These are phyloP conservation scores for Cladophialophora chaetospira DNA, from an alignment of 2,329 filamentous ascomycete species.

Conservation along the genomic window DNA sequence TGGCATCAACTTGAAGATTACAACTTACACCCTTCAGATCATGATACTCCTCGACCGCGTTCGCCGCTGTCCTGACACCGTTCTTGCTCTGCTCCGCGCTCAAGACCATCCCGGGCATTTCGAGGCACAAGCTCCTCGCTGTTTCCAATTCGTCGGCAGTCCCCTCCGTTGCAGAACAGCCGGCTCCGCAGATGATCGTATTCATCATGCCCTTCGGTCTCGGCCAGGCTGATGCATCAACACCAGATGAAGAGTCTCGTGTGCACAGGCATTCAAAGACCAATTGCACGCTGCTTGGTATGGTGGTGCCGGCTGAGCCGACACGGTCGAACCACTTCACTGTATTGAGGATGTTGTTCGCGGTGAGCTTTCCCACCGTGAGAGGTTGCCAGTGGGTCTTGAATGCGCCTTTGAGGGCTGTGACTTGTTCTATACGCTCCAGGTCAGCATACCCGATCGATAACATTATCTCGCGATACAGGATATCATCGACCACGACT, in stretches of 20 bases:
- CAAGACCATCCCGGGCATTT: slow-evolving; percentile 3
- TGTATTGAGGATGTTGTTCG: slow-evolving; percentile 11
- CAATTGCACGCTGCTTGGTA: slow-evolving; percentile 11
- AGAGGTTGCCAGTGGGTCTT: slow-evolving; percentile 17
- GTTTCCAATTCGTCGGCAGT: slow-evolving; percentile 6
- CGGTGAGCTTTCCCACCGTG: neutral
- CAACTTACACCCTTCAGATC: slow-evolving; percentile 14
- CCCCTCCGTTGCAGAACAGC: neutral
- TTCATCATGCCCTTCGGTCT: slow-evolving; percentile 14
- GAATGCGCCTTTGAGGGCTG: slow-evolving; percentile 9
- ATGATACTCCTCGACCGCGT: slow-evolving; percentile 23
- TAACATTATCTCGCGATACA: too few species aligned
- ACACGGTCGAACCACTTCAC: slow-evolving; percentile 12
- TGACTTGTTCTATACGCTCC: slow-evolving; percentile 6
- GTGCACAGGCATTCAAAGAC: slow-evolving; percentile 23
- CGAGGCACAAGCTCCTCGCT: slow-evolving; percentile 6
- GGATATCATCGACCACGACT: too few species aligned
- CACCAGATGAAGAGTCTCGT: slow-evolving; percentile 9
- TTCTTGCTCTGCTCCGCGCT: neutral
- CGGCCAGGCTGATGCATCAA: slow-evolving; percentile 17
- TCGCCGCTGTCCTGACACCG: slow-evolving; percentile 8
- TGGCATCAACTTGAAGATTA: neutral
- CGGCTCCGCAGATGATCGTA: slow-evolving; percentile 13
- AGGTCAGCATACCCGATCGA: too few species aligned
- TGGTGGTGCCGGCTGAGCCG: neutral